Evolutionary conservation across 345 rosid species (phyloP).

Genomic region (Euphorbia lathyris): DNA sequence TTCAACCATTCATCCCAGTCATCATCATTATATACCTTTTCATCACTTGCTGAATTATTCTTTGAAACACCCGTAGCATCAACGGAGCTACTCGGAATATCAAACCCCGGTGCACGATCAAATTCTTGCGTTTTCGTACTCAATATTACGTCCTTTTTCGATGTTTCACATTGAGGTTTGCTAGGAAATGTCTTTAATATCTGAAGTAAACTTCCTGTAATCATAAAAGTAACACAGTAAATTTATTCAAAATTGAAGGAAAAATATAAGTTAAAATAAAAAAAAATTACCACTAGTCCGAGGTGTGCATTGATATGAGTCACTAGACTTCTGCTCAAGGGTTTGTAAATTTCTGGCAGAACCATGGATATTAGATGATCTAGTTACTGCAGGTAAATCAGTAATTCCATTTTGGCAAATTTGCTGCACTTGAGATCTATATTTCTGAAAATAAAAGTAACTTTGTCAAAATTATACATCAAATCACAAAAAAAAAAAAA

Average conservation of each 20-base stretch:
- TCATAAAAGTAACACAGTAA: not conserved
- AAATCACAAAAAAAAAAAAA: not conserved
- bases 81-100: not conserved
- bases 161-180: not conserved
- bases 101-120: too few relatives aligned
- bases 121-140: not conserved
- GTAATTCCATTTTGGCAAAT: not conserved
- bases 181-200: not conserved
- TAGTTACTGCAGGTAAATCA: not conserved
- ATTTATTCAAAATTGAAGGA: not conserved
- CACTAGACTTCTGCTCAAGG: not conserved
- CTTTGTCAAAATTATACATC: not conserved
- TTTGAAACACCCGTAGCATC: not conserved
- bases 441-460: conserved; percentile 36
- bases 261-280: too few relatives aligned
- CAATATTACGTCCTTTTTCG: not conserved
- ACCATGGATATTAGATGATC: not conserved
- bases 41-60: not conserved
- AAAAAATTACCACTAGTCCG: not conserved
- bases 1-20: not conserved
- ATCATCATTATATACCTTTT: not conserved
- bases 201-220: conserved; percentile 2
- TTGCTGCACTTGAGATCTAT: conserved; percentile 32
- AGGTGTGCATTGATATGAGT: not conserved
- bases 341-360: not conserved